phyloP scores from a whole-genome alignment of 441 rosid species.

The Geranium incanum region DNA sequence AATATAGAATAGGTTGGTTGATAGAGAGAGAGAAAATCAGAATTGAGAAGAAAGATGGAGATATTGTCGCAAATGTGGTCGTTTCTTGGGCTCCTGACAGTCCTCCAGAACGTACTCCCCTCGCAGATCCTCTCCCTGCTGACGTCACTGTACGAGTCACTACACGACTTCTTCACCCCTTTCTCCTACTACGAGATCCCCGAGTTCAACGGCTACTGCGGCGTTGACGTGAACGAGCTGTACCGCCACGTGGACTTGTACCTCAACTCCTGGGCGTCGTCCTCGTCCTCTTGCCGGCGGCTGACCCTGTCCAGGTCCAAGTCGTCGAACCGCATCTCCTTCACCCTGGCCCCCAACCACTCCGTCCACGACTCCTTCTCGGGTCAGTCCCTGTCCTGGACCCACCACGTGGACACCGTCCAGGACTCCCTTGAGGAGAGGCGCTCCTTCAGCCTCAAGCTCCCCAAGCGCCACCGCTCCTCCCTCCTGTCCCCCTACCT shows the following conservation, averaged over 20 bases:
- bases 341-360: constrained; percentile 42
- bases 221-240: constrained; percentile 39
- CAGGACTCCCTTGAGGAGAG: constrained; percentile 43
- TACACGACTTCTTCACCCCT: constrained; percentile 36
- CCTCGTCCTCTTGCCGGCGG: constrained; percentile 31
- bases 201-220: constrained; percentile 42
- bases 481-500: constrained; percentile 32
- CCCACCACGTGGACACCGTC: constrained; percentile 40
- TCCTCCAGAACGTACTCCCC: constrained; percentile 43
- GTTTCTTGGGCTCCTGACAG: constrained; percentile 41
- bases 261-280: constrained; percentile 32
- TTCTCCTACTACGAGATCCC: constrained; percentile 39
- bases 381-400: constrained; percentile 34
- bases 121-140: constrained; percentile 38
- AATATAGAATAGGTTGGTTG: neutral
- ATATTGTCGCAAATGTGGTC: constrained; percentile 48
- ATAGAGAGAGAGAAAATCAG: constrained; percentile 16
- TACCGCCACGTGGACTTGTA: constrained; percentile 39
- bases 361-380: constrained; percentile 28
- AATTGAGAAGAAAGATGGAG: constrained; percentile 28
- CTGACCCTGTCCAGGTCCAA: constrained; percentile 37
- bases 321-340: constrained; percentile 32
- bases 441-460: constrained; percentile 41
- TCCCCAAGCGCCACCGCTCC: constrained; percentile 31
- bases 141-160: constrained; percentile 34